phyloP scores from a whole-genome alignment of 306 rosid species.

The Abrus precatorius region DNA sequence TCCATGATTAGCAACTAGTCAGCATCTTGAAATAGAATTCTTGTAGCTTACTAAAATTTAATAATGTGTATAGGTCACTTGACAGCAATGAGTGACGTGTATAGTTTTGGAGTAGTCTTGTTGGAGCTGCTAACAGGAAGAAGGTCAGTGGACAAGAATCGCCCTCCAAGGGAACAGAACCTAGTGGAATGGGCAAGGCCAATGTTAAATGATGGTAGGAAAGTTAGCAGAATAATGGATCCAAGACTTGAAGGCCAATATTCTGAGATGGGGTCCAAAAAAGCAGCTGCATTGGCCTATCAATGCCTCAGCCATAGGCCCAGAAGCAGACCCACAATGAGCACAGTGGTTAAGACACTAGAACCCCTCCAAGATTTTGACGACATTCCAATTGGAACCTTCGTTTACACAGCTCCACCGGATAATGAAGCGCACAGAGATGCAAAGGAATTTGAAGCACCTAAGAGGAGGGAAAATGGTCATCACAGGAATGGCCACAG shows the following conservation, averaged over 20 bases:
- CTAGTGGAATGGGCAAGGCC: constrained; percentile 90
- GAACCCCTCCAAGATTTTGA: constrained; percentile 79
- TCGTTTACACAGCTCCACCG: constrained; percentile 71
- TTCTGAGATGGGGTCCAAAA: constrained; percentile 72
- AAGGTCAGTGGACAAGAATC: constrained; percentile 74
- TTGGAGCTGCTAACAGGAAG: constrained; percentile 83
- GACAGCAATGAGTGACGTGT: constrained; percentile 93
- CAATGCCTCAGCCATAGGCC: constrained; percentile 87
- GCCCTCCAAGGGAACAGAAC: constrained; percentile 74
- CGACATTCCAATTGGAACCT: constrained; percentile 72
- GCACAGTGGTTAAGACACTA: constrained; percentile 67
- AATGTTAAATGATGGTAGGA: constrained; percentile 74
- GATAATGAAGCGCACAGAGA: constrained; percentile 38
- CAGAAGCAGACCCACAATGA: constrained; percentile 76
- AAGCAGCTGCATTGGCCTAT: constrained; percentile 87
- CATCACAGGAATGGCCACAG: constrained; percentile 45
- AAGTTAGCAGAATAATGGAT: constrained; percentile 71
- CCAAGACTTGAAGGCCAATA: constrained; percentile 82
- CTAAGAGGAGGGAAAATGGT: constrained; percentile 41
- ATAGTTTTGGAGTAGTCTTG: constrained; percentile 89
- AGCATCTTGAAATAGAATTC: neutral
- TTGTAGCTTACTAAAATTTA: constrained; percentile 13
- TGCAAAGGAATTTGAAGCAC: constrained; percentile 47
- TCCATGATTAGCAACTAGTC: neutral
- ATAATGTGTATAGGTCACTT: constrained; percentile 70